These are phyloP conservation scores for Solanum chmielewskii DNA, from an alignment of 257 asterid species.

Conservation along the genomic window DNA sequence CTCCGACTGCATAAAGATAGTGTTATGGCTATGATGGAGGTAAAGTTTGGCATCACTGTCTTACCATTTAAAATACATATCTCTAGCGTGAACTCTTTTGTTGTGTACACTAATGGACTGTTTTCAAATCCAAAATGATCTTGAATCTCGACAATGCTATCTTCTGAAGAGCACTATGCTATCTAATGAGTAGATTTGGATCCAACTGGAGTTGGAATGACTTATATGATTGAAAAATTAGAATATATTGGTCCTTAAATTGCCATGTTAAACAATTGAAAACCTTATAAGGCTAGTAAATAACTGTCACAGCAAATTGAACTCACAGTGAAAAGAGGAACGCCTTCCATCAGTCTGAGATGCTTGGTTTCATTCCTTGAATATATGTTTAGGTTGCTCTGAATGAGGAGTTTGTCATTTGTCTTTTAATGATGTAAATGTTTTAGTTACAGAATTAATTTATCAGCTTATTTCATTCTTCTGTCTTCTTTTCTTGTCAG, in stretches of 20 bases:
- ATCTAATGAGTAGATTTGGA: background rate
- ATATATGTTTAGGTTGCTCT: background rate
- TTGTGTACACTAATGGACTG: background rate
- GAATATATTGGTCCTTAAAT: background rate
- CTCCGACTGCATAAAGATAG: constrained; percentile 86
- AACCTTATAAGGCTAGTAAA: background rate
- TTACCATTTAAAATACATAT: background rate
- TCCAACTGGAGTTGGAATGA: background rate
- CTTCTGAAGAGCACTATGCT: background rate
- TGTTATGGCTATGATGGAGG: constrained; percentile 99
- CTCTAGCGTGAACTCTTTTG: background rate
- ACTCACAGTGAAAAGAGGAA: background rate
- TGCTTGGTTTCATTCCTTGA: background rate
- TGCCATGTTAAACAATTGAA: background rate
- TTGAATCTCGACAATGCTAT: background rate
- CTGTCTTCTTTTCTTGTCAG: constrained; percentile 23
- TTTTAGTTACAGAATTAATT: background rate
- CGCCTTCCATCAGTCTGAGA: background rate
- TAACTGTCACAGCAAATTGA: background rate
- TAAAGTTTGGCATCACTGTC: constrained; percentile 3
- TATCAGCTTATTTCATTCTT: background rate
- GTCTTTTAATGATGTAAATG: background rate
- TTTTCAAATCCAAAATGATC: background rate
- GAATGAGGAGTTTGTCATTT: background rate
- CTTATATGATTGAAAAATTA: background rate